These are phyloP conservation scores for Ambrosia trifida DNA, from an alignment of 129 eudicot genomes.

Conservation along the genomic window DNA sequence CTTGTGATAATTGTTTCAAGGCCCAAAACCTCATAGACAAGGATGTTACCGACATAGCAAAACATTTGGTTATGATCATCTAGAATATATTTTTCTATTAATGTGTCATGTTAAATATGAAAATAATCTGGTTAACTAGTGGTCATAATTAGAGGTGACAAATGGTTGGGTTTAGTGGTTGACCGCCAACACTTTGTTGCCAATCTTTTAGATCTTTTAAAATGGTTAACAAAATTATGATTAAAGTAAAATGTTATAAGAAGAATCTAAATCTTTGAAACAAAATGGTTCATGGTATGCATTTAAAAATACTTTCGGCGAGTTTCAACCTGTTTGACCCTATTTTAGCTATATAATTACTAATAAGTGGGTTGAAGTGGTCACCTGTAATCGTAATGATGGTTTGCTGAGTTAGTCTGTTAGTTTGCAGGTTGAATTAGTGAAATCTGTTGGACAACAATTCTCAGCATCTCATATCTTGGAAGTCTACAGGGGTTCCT, in stretches of 20 bases:
- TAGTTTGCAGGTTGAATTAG: conserved; percentile 72
- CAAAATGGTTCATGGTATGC: not conserved
- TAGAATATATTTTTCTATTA: conserved; percentile 4
- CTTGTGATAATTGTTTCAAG: conserved; percentile 88
- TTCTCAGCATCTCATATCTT: conserved; percentile 82
- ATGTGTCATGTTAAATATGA: not conserved
- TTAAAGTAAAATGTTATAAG: not conserved
- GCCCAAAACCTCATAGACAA: conserved; percentile 62
- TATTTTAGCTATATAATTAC: not conserved
- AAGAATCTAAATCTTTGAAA: not conserved
- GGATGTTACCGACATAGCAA: conserved; percentile 75
- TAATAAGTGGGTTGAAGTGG: not conserved
- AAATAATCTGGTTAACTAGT: not conserved
- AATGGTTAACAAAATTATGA: not conserved
- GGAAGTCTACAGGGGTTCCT: conserved; percentile 91
- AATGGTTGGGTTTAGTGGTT: not conserved
- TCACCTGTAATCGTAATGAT: conserved; percentile 3
- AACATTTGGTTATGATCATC: conserved; percentile 65
- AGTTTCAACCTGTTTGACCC: not conserved
- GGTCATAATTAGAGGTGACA: not conserved
- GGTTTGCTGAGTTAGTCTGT: conserved; percentile 19
- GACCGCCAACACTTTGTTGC: not conserved
- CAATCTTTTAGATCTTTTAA: not conserved
- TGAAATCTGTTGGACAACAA: conserved; percentile 62
- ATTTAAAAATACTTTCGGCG: not conserved